Conservation (phyloP, 495 filamentous ascomycete genomes). For the Aspergillus affinis region DNA sequence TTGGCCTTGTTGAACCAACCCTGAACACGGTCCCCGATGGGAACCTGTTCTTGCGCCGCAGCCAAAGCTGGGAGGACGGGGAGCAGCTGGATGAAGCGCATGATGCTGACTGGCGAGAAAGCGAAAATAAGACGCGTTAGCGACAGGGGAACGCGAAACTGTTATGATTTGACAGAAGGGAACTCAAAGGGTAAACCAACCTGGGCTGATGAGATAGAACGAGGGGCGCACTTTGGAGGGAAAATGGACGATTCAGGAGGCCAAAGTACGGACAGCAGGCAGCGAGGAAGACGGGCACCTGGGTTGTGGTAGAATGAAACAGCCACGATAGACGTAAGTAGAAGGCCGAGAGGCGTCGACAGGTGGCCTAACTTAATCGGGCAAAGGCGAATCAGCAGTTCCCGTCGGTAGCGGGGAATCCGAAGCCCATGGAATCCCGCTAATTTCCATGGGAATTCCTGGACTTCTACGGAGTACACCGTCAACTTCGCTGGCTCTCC, state of each 20-base stretch:
- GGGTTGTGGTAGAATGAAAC: slow-evolving; percentile 23
- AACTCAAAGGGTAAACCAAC: slow-evolving; percentile 16
- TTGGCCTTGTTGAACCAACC: slow-evolving; percentile 63
- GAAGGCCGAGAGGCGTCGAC: slow-evolving; percentile 12
- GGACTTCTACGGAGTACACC: too few species aligned
- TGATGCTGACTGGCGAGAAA: slow-evolving; percentile 33
- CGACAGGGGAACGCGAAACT: not conserved
- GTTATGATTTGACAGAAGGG: not conserved
- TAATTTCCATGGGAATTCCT: not conserved
- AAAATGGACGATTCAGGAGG: slow-evolving; percentile 13
- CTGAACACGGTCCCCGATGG: slow-evolving; percentile 66
- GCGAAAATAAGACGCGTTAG: slow-evolving; percentile 16
- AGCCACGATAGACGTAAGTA: slow-evolving; percentile 22
- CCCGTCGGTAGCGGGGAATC: slow-evolving; percentile 16
- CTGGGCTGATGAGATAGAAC: slow-evolving; percentile 16
- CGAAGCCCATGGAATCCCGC: not conserved
- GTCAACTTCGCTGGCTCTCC: too few species aligned
- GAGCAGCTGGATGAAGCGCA: slow-evolving; percentile 68
- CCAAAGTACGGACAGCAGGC: slow-evolving; percentile 32
- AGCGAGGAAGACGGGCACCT: slow-evolving; percentile 25
- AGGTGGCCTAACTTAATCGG: slow-evolving; percentile 26
- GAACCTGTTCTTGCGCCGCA: slow-evolving; percentile 70
- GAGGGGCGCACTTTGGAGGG: slow-evolving; percentile 23
- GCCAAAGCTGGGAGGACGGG: slow-evolving; percentile 69
- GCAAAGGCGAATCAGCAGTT: slow-evolving; percentile 10